Evolutionary conservation across 192 early-diverging fungal species (phyloP).

Genomic region (Blastocladiella britannica): DNA sequence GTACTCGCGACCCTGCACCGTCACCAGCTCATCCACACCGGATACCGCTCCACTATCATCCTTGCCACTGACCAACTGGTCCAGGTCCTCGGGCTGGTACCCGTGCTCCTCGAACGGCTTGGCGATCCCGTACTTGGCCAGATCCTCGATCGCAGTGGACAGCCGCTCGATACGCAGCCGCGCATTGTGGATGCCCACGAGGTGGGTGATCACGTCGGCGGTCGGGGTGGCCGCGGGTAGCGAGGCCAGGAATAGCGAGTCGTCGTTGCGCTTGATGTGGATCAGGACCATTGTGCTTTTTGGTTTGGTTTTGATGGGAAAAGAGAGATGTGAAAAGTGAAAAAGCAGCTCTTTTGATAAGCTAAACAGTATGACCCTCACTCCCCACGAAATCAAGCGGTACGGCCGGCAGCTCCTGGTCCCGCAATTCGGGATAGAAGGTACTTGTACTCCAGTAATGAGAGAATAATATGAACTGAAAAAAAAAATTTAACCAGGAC

Average conservation of each 20-base stretch:
- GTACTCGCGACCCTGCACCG: constrained; percentile 2
- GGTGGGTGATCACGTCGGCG: constrained; percentile 3
- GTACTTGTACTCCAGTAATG: too few relatives aligned
- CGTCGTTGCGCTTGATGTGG: constrained; percentile 20
- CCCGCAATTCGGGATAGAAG: too few relatives aligned
- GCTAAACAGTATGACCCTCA: too few relatives aligned
- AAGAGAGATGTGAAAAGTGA: too few relatives aligned
- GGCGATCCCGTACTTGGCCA: constrained; percentile 22
- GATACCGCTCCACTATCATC: too few relatives aligned
- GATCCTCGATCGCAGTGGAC: constrained; percentile 15
- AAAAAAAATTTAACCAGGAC: too few relatives aligned
- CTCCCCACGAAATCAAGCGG: too few relatives aligned
- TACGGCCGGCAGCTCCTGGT: too few relatives aligned
- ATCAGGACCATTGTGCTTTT: constrained; percentile 19
- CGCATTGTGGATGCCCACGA: constrained; percentile 16
- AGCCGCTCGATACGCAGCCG: constrained; percentile 15
- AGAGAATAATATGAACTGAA: too few relatives aligned
- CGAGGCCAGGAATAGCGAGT: constrained; percentile 21
- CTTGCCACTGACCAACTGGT: constrained; percentile 15
- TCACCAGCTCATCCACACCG: too few relatives aligned
- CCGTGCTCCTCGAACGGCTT: constrained; percentile 32
- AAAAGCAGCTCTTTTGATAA: too few relatives aligned
- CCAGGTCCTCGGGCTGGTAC: constrained; percentile 31
- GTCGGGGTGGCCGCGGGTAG: constrained; percentile 6
- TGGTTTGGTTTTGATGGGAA: too few relatives aligned